Evolutionary conservation across 306 rosid species (phyloP), one percentile per base, ranked within the genome.

Genomic region (Dalbergia oliveri): DNA sequence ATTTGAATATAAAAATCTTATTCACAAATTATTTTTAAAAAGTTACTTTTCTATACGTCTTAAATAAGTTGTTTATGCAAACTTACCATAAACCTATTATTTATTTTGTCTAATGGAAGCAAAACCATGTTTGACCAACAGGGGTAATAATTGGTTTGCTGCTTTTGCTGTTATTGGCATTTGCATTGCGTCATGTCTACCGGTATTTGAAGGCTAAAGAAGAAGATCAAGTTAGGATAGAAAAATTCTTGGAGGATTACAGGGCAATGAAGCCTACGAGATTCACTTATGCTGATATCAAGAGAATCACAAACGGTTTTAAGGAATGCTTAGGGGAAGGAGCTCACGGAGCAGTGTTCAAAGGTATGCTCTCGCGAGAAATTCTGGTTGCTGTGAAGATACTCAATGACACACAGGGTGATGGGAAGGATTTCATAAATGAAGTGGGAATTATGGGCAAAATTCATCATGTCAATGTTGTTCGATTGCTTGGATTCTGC

Each of bases 351-450:
- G 41, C 71, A 8, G 83, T 83, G 0, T 83, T 71, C 39, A 82
- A 67, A 74, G 86, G 88, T 11, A 82, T 73, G 61, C 54, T 81
- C 7, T 77, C 79, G 0, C 13, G 15, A 50, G 75, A 86, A 54
- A 74, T 82, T 11, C 0, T n/a, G 0, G 83, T 83, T 9, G 87
- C 78, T 2, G 83, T 83, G 21, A 86, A 83, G 69, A 19, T 79
- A 19, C 82, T 85, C 16, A 82, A 72, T 12, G 69, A 47, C 0
- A 58, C 77, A 18, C 72, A 67, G 0, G 60, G 45, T 10, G 69
- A 88, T 35, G 87, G 85, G 0, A 64, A 88, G 16, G 91, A 83
- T 54, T 88, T 88, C 54, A 84, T 88, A 2, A 88, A 85, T 39
- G 88, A 87, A 67, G 86, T 87, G 9, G 70, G 88, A 16, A 71